Evolutionary conservation across 352 stramenopile species (phyloP), one percentile per base, ranked within the genome.

Genomic region (Phytophthora litchii): DNA sequence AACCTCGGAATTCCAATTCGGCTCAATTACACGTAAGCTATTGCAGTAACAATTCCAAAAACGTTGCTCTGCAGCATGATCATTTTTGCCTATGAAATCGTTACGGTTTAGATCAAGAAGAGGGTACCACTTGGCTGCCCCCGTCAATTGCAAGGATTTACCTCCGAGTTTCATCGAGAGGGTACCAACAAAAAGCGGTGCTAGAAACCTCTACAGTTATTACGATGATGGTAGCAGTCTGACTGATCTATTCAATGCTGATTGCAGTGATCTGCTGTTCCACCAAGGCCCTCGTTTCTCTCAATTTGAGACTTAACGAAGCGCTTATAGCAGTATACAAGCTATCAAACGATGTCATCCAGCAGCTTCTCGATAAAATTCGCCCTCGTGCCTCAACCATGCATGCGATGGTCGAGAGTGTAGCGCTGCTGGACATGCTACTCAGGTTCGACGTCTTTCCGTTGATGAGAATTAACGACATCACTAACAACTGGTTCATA

Each of bases 381-480:
- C 78, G 81, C 8, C 78, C 89, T 19, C 71, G 76, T 44, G 78
- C 92, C 1, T 74, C 78, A 10, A 63, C 73, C 4, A 80, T 98
- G 51, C 96, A 96, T 53, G 74, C 80, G 12, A 92, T 95, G 74
- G 78, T 91, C 27, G 91, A 97, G 67, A 92, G 84, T 46, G 70
- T 97, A 8, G 86, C 90, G n/a, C 55, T 97, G 20, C 69, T 98
- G 17, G 92, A 98, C 45, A 97, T 98, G 88, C 71, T 97, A 9
- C 67, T 97, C 19, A 94, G 87, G 87, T 94, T 60, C 13, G 1
- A 17, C 16, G 16, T 12, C 25, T 52, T 8, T 12, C 44, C 37
- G 11, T 25, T 37, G 47, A 20, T 60, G 9, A 10, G 41, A 32
- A 10, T 17, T 52, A 31, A 27, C 16, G 1, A 43, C 19, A 12